A percentile compares a stretch with the other conserved stretches of the same genome.
Evolutionary conservation across 352 stramenopile species (phyloP).

Genomic region (Phytophthora chlamydospora): DNA sequence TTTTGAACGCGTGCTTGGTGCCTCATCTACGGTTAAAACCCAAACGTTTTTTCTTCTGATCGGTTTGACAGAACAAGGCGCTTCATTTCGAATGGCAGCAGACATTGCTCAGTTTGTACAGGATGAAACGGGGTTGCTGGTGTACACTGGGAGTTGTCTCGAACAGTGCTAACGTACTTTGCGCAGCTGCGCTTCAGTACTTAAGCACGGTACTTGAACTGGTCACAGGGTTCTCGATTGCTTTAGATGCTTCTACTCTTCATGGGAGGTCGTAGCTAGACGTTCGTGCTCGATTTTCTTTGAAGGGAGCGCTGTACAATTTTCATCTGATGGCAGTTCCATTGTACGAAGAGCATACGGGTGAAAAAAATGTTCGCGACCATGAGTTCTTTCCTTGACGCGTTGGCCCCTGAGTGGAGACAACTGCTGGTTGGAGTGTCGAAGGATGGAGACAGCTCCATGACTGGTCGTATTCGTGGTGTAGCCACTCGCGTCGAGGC

Average conservation of each 20-base stretch:
- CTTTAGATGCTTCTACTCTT: background rate
- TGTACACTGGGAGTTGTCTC: slow-evolving; percentile 2
- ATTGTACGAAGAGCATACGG: no score
- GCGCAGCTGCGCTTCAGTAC: background rate
- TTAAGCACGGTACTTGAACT: background rate
- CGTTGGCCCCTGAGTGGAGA: no score
- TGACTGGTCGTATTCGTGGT: no score
- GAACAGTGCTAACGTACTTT: slow-evolving; percentile 3
- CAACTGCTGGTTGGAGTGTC: no score
- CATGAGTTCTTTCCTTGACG: no score
- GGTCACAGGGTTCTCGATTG: slow-evolving; percentile 3
- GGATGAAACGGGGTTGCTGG: background rate
- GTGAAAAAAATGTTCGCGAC: no score
- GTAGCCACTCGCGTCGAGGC: no score
- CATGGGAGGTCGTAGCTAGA: background rate
- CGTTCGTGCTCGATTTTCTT: no score
- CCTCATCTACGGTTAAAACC: background rate
- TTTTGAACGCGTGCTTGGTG: background rate
- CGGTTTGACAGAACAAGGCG: background rate
- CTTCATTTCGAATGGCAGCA: slow-evolving; percentile 6
- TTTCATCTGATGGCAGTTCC: no score
- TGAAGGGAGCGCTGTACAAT: no score
- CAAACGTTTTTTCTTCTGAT: slow-evolving; percentile 1
- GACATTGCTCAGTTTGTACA: background rate
- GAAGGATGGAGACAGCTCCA: no score